Percentiles rank a stretch among this genome's conserved stretches.
These are phyloP conservation scores for Prinsepia uniflora DNA, from an alignment of 306 rosid species.

Conservation along the genomic window DNA sequence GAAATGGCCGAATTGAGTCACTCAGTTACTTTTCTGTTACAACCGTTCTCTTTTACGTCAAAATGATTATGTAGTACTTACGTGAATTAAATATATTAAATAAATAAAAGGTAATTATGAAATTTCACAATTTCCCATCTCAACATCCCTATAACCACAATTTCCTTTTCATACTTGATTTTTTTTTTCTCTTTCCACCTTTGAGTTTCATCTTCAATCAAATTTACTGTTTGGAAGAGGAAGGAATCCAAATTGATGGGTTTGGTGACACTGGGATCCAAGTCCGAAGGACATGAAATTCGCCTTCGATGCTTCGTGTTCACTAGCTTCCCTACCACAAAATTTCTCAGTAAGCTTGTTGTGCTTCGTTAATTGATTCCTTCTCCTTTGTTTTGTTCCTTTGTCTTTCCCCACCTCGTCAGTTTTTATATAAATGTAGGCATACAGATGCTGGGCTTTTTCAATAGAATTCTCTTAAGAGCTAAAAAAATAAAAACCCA, in stretches of 20 bases:
- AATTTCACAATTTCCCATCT: no score
- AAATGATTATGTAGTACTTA: no score
- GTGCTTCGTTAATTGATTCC: neutral
- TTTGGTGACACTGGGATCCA: constrained; percentile 55
- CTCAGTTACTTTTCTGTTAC: no score
- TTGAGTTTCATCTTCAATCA: no score
- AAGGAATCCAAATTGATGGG: constrained; percentile 45
- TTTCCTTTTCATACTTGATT: no score
- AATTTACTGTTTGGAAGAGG: no score
- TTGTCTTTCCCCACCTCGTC: neutral
- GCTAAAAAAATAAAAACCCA: neutral
- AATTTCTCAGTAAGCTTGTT: neutral
- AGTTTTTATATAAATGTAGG: neutral
- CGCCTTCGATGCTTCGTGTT: constrained; percentile 54
- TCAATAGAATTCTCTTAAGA: neutral
- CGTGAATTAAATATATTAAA: no score
- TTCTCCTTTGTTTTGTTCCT: neutral
- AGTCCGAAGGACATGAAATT: constrained; percentile 57
- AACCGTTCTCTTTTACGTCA: no score
- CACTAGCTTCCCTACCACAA: constrained; percentile 81
- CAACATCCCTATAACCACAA: no score
- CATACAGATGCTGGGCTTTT: neutral
- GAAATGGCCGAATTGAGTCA: no score
- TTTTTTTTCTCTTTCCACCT: no score
- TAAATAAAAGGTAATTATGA: no score